phyloP scores from a whole-genome alignment of 2,329 filamentous ascomycete genomes.

The Talaromyces sp. region DNA sequence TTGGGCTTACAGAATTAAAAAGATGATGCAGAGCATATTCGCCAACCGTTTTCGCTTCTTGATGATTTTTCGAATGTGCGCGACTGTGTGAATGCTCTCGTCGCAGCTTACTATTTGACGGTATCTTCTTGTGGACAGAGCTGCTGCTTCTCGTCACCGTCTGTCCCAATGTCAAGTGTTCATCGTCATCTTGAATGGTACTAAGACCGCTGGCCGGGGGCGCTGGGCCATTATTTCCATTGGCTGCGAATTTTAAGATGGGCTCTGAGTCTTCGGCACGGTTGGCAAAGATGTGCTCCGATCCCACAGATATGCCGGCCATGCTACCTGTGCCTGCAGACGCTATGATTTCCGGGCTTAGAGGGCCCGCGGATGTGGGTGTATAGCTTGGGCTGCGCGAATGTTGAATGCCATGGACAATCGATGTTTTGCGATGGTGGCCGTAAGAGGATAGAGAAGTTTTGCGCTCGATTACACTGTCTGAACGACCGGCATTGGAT shows the following conservation, averaged over 20 bases:
- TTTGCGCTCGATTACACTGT: constrained; percentile 38
- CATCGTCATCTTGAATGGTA: constrained; percentile 40
- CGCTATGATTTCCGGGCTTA: constrained; percentile 83
- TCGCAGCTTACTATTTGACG: constrained; percentile 64
- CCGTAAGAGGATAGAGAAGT: constrained; percentile 61
- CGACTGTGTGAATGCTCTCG: constrained; percentile 72
- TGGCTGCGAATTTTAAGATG: constrained; percentile 26
- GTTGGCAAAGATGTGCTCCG: constrained; percentile 20
- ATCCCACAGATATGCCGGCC: constrained; percentile 44
- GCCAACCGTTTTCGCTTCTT: constrained; percentile 87
- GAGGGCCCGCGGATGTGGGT: constrained; percentile 67
- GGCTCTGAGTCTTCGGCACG: constrained; percentile 35
- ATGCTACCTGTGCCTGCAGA: constrained; percentile 51
- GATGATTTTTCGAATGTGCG: constrained; percentile 69
- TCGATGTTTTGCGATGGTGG: constrained; percentile 93
- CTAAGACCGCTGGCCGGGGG: constrained; percentile 30
- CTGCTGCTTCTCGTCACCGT: constrained; percentile 21
- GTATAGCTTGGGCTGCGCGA: constrained; percentile 75
- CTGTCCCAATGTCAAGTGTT: constrained; percentile 21
- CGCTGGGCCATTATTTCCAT: constrained; percentile 42
- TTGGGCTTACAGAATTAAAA: constrained; percentile 71
- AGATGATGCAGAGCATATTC: constrained; percentile 96
- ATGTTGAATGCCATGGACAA: constrained; percentile 93
- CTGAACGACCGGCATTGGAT: constrained; percentile 33
- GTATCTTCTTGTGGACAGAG: constrained; percentile 40